Evolutionary conservation across 192 early-diverging fungal genomes (phyloP), one percentile per base, ranked within the genome.

Genomic region (Entomortierella chlamydospora): DNA sequence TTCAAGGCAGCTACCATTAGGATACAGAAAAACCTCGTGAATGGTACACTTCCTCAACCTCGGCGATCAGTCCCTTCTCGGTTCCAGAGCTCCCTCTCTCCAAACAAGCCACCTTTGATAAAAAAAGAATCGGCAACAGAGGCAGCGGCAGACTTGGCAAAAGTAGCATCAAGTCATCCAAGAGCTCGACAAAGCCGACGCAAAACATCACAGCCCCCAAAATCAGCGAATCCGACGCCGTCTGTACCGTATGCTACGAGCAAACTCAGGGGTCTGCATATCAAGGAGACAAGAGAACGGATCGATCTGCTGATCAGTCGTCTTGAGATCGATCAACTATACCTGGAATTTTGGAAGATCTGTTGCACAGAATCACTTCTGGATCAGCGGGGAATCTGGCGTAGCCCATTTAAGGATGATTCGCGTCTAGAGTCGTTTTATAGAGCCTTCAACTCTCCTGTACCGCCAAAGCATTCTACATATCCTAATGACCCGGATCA

Each of bases 301-400:
- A 70, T 79, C 23, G 67, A 70, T 56, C 26, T 55, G 34, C 29
- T 65, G 23, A 34, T 57, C 45, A 62, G 37, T 23, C 25, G n/a
- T 3, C 60, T 68, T 13, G 50, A 79, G 12, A 57, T 70, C 29
- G 63, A 79, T 29, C 13, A 33, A 0, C 43, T 79, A 13, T 79
- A 79, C 43, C 55, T 70, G 4, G 61, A 79, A 57, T 79, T 79
- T 17, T 79, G 76, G 76, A 69, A 43, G 51, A 79, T 70, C 28
- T 61, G 67, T 4, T 41, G 49, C 13, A 56, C 31, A 18, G 76
- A 70, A 28, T 22, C 68, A 17, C 17, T 79, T 2, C 49, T 66
- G 17, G 42, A 59, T 26, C 76, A 79, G 9, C 62, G 63, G 10
- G 29, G 22, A 25, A 79, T 79, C 62, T 79, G 76, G 76, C 17